Evolutionary conservation across 192 early-diverging fungal species (phyloP).

Genomic region (Linnemannia zychae): DNA sequence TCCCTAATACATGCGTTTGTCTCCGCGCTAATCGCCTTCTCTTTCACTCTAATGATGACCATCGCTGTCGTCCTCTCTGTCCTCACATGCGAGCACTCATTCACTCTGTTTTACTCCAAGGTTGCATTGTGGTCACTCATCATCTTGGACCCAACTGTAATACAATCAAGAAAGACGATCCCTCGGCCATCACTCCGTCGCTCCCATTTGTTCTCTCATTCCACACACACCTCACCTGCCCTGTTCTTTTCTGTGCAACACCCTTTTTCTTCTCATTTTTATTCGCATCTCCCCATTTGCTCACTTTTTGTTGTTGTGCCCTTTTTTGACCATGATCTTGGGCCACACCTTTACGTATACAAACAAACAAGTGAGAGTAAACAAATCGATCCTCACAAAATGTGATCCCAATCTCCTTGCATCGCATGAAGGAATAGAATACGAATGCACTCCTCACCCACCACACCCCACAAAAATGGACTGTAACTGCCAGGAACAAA

Average conservation of each 20-base stretch:
- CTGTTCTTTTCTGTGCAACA: neutral
- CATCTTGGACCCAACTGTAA: too few species aligned
- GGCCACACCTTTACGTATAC: neutral
- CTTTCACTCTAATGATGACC: too few species aligned
- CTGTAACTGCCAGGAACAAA: neutral
- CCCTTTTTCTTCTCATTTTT: neutral
- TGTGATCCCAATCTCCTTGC: neutral
- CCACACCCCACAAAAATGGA: too few species aligned
- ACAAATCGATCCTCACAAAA: too few species aligned
- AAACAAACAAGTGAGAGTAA: neutral
- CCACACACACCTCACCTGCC: neutral
- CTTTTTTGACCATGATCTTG: neutral
- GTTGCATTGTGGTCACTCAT: too few species aligned
- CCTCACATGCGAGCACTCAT: too few species aligned
- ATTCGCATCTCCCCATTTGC: too few species aligned
- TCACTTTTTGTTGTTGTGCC: neutral
- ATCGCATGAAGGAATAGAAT: neutral
- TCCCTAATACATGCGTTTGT: too few species aligned
- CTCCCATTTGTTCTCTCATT: neutral
- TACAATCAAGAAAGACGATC: conserved; percentile 1
- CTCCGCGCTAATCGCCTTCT: too few species aligned
- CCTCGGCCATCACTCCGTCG: neutral
- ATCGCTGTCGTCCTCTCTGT: too few species aligned
- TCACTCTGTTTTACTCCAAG: too few species aligned
- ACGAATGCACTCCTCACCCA: neutral